phyloP scores from a whole-genome alignment of 2,329 filamentous ascomycete species.

The Arthrinium puccinioides region DNA sequence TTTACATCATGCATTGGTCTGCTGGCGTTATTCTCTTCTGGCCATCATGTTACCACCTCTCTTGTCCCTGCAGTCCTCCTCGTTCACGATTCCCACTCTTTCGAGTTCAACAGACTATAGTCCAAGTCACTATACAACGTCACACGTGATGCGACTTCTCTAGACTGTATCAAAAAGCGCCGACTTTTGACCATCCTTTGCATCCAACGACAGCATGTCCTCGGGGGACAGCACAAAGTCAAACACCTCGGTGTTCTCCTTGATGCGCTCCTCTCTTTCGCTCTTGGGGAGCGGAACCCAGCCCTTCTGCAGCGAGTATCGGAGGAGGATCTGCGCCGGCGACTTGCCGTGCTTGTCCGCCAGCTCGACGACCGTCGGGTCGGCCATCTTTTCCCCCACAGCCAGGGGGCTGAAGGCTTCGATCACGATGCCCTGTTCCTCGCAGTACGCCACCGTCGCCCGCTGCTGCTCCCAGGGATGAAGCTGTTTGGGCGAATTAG shows the following conservation, averaged over 20 bases:
- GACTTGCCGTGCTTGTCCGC: constrained; percentile 53
- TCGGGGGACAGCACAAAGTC: constrained; percentile 48
- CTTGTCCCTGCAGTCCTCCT: no score
- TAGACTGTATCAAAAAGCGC: no score
- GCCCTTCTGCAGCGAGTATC: constrained; percentile 63
- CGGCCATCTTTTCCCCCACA: constrained; percentile 54
- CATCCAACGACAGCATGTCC: no score
- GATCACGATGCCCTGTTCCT: constrained; percentile 44
- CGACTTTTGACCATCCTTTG: no score
- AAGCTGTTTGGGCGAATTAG: constrained; percentile 45
- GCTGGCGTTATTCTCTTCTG: no score
- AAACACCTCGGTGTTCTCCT: constrained; percentile 53
- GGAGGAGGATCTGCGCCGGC: constrained; percentile 58
- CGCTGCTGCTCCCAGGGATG: constrained; percentile 62
- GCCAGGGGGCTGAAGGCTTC: constrained; percentile 48
- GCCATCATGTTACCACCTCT: no score
- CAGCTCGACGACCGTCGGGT: constrained; percentile 48
- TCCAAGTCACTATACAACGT: no score
- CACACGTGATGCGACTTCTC: no score
- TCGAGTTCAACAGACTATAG: no score
- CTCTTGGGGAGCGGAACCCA: constrained; percentile 65
- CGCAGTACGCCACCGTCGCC: constrained; percentile 47
- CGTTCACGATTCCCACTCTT: no score
- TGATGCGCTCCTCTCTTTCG: constrained; percentile 50
- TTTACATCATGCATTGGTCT: no score